Evolutionary conservation across 106 monocot genomes (phyloP), one percentile per base, ranked within the genome.

Genomic region (Acorus calamus): DNA sequence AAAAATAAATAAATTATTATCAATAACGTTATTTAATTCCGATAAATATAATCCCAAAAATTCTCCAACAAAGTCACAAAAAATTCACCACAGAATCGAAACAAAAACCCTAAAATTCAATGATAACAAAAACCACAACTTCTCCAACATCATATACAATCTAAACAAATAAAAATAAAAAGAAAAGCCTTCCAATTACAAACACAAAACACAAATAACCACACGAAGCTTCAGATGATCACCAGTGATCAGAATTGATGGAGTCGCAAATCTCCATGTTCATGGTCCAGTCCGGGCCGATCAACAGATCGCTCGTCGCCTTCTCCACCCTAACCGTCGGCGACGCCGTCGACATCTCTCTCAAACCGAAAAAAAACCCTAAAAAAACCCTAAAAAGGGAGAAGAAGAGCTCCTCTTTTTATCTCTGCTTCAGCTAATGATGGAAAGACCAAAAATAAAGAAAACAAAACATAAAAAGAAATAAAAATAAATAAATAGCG

Each of bases 251-350:
- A 49, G 82, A 69, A 57, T 82, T 85, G 63, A 85, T 74, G 51
- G 82, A 85, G 63, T 89, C 89, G 77, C 89, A 89, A 52, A 89
- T 89, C 5, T 85, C 85, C 66, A 89, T 75, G 74, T 89, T 89
- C 72, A 89, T 48, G 4, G 79, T 76, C 89, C 89, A 89, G 51
- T 89, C 89, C 6, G 89, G 89, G n/a, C 65, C 81, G 67, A 82
- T 67, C 55, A 89, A 63, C 49, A 89, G 89, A 63, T 89, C 85
- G 72, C 85, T 89, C 13, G 89, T 89, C 7, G 89, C 89, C 82
- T 89, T 89, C 63, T 85, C 89, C 42, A 89, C 85, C 49, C 67
- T 50, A 42, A 81, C 81, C 71, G 79, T 69, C 66, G 77, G 74
- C 74, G 85, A 75, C 50, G 71, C 42, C 47, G 81, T 57, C 47